Base-by-base conservation (phyloP, 352 stramenopile species). In the Phytopythium sindhum region DNA sequence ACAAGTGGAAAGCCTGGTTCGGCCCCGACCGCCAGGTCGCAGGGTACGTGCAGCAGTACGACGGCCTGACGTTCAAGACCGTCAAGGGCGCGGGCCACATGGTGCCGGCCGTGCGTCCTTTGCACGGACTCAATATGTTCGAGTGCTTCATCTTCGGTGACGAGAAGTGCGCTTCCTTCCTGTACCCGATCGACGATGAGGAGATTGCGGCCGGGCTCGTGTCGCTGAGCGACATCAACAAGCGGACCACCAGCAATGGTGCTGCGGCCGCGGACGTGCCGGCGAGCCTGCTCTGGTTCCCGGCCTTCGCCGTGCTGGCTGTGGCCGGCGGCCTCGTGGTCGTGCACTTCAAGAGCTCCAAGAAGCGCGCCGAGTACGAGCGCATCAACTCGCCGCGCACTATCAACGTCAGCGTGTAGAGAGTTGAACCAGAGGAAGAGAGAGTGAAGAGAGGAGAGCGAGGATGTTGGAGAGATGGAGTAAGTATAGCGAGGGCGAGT, bases 71-170 rank as follows among this genome's bases (percentile, higher is more conserved):
- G 7, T 98, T 97, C 77, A 80, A 97, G 61, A 98, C 92, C 0
- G 93, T 98, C 67, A 94, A 96, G 63, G 93, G 91, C 21, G 88
- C 89, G 21, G 94, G 94, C 2, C 91, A 98, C 73, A 95, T 97
- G 83, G 92, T 97, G 53, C 81, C 81, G 2, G 79, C 77, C 0
- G 82, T 91, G 53, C 83, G 84, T 35, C 87, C 87, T 28, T 69
- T 89, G n/a, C 82, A 89, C 57, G 80, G 79, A 8, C 77, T 93
- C 39, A 73, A 88, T 67, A 82, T 96, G 60, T 89, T 94, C 55
- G 80, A 96, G 64, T 89, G 83, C 63, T 95, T 96, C 76, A 74
- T 97, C 44, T 84, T 76, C 41, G 80, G 82, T 15, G 74, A 88
- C 15, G 75, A 76, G 0, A 57, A 63, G 21, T 92, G 83, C 77